phyloP scores from a whole-genome alignment of 169 alveolate genomes.

The Plasmodium malariae region DNA sequence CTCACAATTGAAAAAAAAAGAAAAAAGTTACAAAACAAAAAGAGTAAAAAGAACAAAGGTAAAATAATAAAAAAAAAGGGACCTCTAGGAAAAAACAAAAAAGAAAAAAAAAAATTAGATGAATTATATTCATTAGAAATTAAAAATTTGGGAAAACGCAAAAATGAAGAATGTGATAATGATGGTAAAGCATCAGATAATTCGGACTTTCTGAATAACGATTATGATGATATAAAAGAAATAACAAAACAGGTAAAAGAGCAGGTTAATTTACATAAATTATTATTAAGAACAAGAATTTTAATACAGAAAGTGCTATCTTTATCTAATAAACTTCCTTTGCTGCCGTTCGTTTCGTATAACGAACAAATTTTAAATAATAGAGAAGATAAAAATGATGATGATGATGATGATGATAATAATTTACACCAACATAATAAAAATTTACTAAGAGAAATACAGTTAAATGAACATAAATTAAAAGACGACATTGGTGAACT shows the following conservation, averaged over 20 bases:
- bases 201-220: slow-evolving; percentile 41
- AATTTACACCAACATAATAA: not conserved
- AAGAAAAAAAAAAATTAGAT: slow-evolving; percentile 54
- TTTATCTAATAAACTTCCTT: slow-evolving; percentile 52
- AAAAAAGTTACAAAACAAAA: slow-evolving; percentile 5
- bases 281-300: slow-evolving; percentile 66
- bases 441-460: slow-evolving; percentile 17
- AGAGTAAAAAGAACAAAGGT: slow-evolving; percentile 22
- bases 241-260: slow-evolving; percentile 53
- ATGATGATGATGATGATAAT: slow-evolving; percentile 1
- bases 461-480: slow-evolving; percentile 43
- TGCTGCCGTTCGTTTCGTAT: slow-evolving; percentile 42
- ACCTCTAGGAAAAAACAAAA: slow-evolving; percentile 12
- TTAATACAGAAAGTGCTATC: slow-evolving; percentile 51
- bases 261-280: slow-evolving; percentile 41
- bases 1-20: not conserved
- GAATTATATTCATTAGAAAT: slow-evolving; percentile 61
- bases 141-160: slow-evolving; percentile 50
- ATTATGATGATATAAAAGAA: slow-evolving; percentile 65
- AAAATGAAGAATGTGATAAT: not conserved
- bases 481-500: slow-evolving; percentile 30
- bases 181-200: slow-evolving; percentile 5
- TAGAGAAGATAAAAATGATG: not conserved
- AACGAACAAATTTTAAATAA: slow-evolving; percentile 23
- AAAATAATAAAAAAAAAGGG: slow-evolving; percentile 8